Conservation (phyloP, 768 basidiomycete species). For the Hebeloma cylindrosporum region DNA sequence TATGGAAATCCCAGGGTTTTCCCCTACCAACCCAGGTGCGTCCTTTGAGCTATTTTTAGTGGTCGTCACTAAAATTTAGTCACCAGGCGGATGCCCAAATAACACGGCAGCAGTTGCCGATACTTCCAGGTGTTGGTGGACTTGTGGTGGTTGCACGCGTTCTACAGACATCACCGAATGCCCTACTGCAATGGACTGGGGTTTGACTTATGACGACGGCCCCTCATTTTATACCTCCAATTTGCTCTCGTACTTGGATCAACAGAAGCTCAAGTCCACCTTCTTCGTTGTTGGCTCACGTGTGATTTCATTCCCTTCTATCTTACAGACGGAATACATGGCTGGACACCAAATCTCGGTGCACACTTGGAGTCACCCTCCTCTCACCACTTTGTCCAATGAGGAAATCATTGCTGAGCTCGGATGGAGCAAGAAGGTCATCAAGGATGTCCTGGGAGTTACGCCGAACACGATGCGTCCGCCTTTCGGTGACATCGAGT, state of each 20-base stretch:
- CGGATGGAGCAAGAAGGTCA: conserved; percentile 84
- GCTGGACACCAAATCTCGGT: conserved; percentile 74
- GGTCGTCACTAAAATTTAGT: conserved; percentile 6
- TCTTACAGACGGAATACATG: conserved; percentile 76
- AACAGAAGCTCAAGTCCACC: conserved; percentile 68
- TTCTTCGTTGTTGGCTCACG: conserved; percentile 90
- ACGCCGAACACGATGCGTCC: conserved; percentile 81
- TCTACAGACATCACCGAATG: conserved; percentile 74
- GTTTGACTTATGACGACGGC: conserved; percentile 72
- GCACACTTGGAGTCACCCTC: conserved; percentile 69
- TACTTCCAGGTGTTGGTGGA: conserved; percentile 72
- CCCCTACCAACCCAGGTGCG: conserved; percentile 41
- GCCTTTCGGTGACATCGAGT: conserved; percentile 82
- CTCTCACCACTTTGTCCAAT: conserved; percentile 72
- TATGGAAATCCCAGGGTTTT: conserved; percentile 55
- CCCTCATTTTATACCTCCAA: conserved; percentile 77
- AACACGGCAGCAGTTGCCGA: conserved; percentile 59
- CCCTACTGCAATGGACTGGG: conserved; percentile 60
- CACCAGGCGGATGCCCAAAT: conserved; percentile 55
- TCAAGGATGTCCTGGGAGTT: conserved; percentile 78
- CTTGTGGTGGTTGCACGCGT: conserved; percentile 69
- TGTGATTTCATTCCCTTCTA: conserved; percentile 64
- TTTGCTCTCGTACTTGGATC: conserved; percentile 68
- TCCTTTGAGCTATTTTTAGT: conserved; percentile 6
- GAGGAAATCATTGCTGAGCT: conserved; percentile 86